Evolutionary conservation across 2,329 filamentous ascomycete genomes (phyloP), one percentile per base, ranked within the genome.

Genomic region (Ploettnerulaceae sp.): DNA sequence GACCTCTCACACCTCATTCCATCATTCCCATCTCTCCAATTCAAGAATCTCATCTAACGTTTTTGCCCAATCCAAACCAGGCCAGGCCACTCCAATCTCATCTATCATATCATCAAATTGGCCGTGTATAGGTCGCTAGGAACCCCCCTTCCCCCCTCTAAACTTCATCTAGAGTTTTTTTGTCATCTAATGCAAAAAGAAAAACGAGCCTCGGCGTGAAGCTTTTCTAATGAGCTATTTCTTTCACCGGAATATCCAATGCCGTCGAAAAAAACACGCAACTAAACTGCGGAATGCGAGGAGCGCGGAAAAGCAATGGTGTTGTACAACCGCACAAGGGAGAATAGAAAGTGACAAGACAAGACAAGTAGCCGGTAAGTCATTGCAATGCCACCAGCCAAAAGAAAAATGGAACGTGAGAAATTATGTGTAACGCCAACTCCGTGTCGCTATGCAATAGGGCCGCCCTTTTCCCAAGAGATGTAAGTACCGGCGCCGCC

Each of bases 381-480:
- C 28, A 24, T 21, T 34, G 31, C 41, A 37, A 42, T 49, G 47
- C 47, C 38, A 25, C 28, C 26, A 36, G 29, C 29, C 15, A 15
- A 12, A 25, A 15, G n/a, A 34, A 22, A 14, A 33, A 42, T 36
- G n/a, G 33, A 18, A 39, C 22, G 45, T 25, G 33, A 39, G 28
- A 38, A 39, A 43, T 38, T 37, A 29, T 36, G 36, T 45, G 15
- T 31, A 46, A 56, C 55, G 53, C 57, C 56, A 36, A 55, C 48
- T 54, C 53, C 41, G 22, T 21, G 20, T 29, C 51, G 46, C 47
- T 52, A 58, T 60, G 55, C 57, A 54, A 43, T 50, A 40, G n/a
- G 34, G 51, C 41, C 37, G 29, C 33, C 35, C 32, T 47, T 28
- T 48, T 37, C 18, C 15, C 24, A 36, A 7, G 15, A 38, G 18